A percentile compares a stretch with the other conserved stretches of the same genome.
Evolutionary conservation across 1,284 basidiomycete species (phyloP).

Genomic region (Trichosporon sp.): DNA sequence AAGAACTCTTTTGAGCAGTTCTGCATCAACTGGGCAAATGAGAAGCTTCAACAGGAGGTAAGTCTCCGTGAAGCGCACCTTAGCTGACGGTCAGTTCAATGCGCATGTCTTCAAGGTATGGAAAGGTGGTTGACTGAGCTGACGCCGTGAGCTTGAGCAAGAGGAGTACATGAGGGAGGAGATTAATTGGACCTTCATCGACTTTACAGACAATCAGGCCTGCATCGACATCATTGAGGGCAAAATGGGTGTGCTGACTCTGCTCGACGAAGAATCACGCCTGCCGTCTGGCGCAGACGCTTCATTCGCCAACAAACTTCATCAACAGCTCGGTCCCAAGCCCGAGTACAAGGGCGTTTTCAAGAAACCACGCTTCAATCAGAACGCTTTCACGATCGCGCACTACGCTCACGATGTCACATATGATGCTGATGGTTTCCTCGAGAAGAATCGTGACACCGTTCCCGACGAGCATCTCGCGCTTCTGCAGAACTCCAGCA

Average conservation of each 20-base stretch:
- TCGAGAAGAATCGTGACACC: conserved; percentile 98
- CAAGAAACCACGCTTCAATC: conserved; percentile 97
- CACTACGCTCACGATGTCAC: conserved; percentile 98
- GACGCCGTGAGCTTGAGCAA: conserved; percentile 67
- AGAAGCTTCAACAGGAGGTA: conserved; percentile 92
- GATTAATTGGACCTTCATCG: conserved; percentile 99
- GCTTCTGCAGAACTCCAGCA: conserved; percentile 77
- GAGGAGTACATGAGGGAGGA: conserved; percentile 98
- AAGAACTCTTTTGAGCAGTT: conserved; percentile 99
- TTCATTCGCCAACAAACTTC: conserved; percentile 90
- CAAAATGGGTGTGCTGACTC: conserved; percentile 86
- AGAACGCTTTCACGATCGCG: conserved; percentile 93
- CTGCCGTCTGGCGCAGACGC: conserved; percentile 88
- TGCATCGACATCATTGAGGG: conserved; percentile 99
- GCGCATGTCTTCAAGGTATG: conserved; percentile 87
- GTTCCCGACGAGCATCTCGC: conserved; percentile 97
- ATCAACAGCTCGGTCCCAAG: conserved; percentile 70
- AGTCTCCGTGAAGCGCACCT: not conserved
- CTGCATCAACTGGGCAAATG: conserved; percentile 99
- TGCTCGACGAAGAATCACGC: conserved; percentile 97
- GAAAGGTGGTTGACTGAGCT: not conserved
- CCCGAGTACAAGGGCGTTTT: conserved; percentile 82
- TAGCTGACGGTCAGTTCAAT: conserved; percentile 63
- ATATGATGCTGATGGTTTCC: conserved; percentile 95
- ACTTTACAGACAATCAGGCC: conserved; percentile 97